phyloP scores from a whole-genome alignment of 2,329 filamentous ascomycete genomes.

The Septoria linicola region DNA sequence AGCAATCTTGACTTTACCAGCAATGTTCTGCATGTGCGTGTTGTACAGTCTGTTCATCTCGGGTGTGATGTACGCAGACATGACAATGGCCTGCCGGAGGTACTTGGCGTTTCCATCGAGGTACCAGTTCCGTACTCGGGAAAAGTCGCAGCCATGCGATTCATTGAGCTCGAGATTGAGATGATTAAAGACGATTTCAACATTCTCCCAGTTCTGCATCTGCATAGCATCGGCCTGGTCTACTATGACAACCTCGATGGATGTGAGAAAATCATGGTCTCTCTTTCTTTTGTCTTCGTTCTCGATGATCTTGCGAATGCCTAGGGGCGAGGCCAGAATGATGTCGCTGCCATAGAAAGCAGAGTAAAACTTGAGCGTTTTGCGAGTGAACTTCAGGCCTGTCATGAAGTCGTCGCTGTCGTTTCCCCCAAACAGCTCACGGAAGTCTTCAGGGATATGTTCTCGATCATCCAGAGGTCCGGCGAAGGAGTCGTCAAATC shows the following conservation, averaged over 20 bases:
- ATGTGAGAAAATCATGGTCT: constrained; percentile 89
- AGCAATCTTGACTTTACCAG: constrained; percentile 73
- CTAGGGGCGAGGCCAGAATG: constrained; percentile 85
- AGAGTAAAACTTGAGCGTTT: constrained; percentile 90
- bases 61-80: constrained; percentile 81
- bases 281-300: constrained; percentile 68
- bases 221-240: constrained; percentile 91
- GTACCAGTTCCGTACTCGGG: constrained; percentile 85
- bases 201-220: constrained; percentile 98
- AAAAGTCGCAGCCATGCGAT: constrained; percentile 89
- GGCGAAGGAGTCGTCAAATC: constrained; percentile 82
- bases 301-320: constrained; percentile 85
- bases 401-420: constrained; percentile 96
- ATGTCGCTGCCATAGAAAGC: constrained; percentile 97
- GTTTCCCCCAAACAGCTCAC: constrained; percentile 86
- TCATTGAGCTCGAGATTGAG: constrained; percentile 81
- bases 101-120: constrained; percentile 79
- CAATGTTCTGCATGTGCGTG: constrained; percentile 73
- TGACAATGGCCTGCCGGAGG: constrained; percentile 80
- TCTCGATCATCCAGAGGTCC: constrained; percentile 62
- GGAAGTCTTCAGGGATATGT: constrained; percentile 81
- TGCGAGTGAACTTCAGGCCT: constrained; percentile 94
- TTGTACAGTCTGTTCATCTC: constrained; percentile 80
- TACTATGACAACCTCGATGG: constrained; percentile 84
- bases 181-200: constrained; percentile 87